Evolutionary conservation across 73 alveolate species (phyloP), one percentile per base, ranked within the genome.

Genomic region (Paramecium bursaria): DNA sequence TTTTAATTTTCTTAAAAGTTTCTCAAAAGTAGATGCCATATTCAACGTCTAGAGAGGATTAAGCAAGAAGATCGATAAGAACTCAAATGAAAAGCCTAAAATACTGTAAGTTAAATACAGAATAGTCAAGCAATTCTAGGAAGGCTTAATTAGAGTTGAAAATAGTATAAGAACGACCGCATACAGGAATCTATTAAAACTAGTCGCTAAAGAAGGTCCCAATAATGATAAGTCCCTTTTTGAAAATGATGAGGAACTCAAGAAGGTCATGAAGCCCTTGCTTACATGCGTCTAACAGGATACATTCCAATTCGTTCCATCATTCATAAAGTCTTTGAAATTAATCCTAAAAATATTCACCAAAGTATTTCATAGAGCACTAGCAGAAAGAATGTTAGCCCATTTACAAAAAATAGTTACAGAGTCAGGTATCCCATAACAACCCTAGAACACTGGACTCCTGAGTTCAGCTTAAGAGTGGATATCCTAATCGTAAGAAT

Each of bases 191-290:
- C 46, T 67, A 7, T 67, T 39, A 14, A 57, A 67, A 0, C 55
- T 67, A 3, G 5, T 67, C 3, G 19, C n/a, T 39, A 39, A 67
- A 44, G 82, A 67, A 67, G 60, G 82, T 4, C n/a, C 44, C 0
- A 25, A 10, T 0, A 67, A 67, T 67, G 82, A 67, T 19, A 67
- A 67, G 48, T 39, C 82, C 10, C 19, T 35, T 3, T 67, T 67
- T 67, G 82, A 67, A 14, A 67, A 67, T 15, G 82, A 67, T 35
- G 82, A 67, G 3, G 2, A 57, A 67, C 44, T 67, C 7, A 67
- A 67, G 35, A 67, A 42, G 21, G 82, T 67, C 0, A 67, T 67
- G 82, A 67, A 67, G 44, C 82, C 82, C 13, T 42, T 67, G 19
- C 23, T 67, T 0, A 67, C 82, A 3, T 67, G 82, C 44, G 82